Evolutionary conservation across 306 rosid species (phyloP), one percentile per base, ranked within the genome.

Genomic region (Vigna hirtella): DNA sequence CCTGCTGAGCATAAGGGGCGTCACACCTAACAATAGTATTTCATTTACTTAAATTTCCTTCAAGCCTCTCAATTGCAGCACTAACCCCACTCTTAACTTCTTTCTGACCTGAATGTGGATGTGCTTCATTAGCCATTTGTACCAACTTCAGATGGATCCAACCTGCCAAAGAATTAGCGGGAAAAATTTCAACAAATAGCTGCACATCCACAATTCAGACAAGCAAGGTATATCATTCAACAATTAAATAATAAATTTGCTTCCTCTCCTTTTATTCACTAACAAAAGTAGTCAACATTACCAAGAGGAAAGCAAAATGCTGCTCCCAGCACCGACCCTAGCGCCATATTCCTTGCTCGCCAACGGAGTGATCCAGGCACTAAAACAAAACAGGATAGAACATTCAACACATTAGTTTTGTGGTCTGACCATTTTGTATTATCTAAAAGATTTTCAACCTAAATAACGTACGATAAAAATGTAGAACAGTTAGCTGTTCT

Each of bases 291-390:
- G 47, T 11, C n/a, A 30, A 10, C 7, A 4, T 51, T 89, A 95
- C 99, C 99, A 28, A 95, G 87, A 51, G 99, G 99, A 83, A 95
- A 92, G 80, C 99, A 91, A 75, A 95, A 52, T 11, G 86, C 91
- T 51, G 97, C 98, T 80, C 98, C 99, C 73, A 95, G 86, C 38
- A 86, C 77, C 1, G 97, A 87, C 78, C 99, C 99, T 78, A 94
- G 79, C 1, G 72, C 85, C 87, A 89, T 82, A 73, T 91, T 94
- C 88, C 97, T 90, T 50, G 89, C 94, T 24, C 98, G 93, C 97
- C 98, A 93, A 38, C n/a, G 78, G 71, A 89, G 80, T 11, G 98
- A 87, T 86, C 98, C 97, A 2, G 98, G 97, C 93, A 93, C 99
- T 95, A 75, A 76, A 22, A 80, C 63, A 64, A 53, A 77, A 66